These are phyloP conservation scores for Stromatinia cepivora DNA, from an alignment of 2,329 filamentous ascomycete genomes.

Conservation along the genomic window DNA sequence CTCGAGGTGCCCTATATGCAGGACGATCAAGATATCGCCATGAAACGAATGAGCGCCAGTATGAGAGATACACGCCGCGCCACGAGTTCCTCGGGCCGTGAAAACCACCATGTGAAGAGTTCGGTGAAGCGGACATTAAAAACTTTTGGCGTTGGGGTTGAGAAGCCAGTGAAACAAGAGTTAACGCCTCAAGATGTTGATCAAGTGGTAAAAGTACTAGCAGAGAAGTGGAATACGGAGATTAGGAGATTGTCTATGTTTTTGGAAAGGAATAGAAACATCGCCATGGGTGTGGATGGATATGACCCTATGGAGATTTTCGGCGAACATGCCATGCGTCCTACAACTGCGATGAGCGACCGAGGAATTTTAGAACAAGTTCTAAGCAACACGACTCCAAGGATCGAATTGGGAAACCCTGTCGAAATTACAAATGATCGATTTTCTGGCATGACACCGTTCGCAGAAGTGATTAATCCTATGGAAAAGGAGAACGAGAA, in stretches of 20 bases:
- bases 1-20: constrained; percentile 63
- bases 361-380: constrained; percentile 39
- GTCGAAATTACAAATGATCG: constrained; percentile 34
- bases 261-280: constrained; percentile 39
- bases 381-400: constrained; percentile 40
- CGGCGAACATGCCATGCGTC: constrained; percentile 35
- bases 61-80: constrained; percentile 34
- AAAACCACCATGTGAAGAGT: constrained; percentile 32
- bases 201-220: constrained; percentile 36
- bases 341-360: constrained; percentile 39
- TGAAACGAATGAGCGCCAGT: constrained; percentile 50
- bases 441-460: constrained; percentile 26
- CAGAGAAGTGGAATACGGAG: constrained; percentile 39
- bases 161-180: constrained; percentile 33
- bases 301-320: constrained; percentile 25
- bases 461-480: constrained; percentile 13
- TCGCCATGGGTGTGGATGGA: constrained; percentile 34
- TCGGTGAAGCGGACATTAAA: constrained; percentile 39
- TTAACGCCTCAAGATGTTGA: constrained; percentile 40
- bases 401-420: constrained; percentile 36
- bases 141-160: constrained; percentile 33
- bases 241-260: constrained; percentile 36
- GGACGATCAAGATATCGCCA: constrained; percentile 59
- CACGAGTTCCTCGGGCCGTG: constrained; percentile 23
- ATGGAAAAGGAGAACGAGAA: constrained; percentile 20